A percentile compares a stretch with the other conserved stretches of the same genome.
Evolutionary conservation across 257 asterid species (phyloP).

Genomic region (Solanum microdontum): DNA sequence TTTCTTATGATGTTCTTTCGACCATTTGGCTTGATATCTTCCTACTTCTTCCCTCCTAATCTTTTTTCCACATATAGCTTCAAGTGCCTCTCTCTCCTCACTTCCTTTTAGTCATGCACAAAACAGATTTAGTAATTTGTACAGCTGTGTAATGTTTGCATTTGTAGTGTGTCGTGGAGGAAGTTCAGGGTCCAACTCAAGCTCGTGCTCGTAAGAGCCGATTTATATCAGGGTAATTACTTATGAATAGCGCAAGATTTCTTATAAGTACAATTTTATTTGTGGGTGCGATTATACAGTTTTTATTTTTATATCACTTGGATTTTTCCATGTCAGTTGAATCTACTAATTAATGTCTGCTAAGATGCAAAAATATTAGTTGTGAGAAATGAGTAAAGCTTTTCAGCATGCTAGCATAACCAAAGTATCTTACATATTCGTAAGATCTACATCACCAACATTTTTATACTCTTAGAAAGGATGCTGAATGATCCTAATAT

Average conservation of each 20-base stretch:
- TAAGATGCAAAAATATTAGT: not conserved
- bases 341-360: not conserved
- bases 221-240: slow-evolving; percentile 84
- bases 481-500: not conserved
- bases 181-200: slow-evolving; percentile 97
- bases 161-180: slow-evolving; percentile 91
- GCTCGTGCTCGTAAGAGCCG: slow-evolving; percentile 96
- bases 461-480: not conserved
- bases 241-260: not conserved
- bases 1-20: not conserved
- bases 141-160: not conserved
- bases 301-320: not conserved
- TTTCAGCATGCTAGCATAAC: not conserved
- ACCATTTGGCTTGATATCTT: not conserved
- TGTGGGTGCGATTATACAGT: not conserved
- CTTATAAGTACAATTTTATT: not conserved
- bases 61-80: not conserved
- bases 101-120: not conserved
- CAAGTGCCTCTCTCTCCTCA: not conserved
- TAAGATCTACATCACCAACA: not conserved
- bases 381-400: not conserved
- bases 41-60: not conserved
- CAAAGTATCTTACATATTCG: not conserved
- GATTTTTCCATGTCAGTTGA: not conserved
- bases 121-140: not conserved